phyloP scores from a whole-genome alignment of 805 yeast species.

The Wickerhamiella kurtzmanii region DNA sequence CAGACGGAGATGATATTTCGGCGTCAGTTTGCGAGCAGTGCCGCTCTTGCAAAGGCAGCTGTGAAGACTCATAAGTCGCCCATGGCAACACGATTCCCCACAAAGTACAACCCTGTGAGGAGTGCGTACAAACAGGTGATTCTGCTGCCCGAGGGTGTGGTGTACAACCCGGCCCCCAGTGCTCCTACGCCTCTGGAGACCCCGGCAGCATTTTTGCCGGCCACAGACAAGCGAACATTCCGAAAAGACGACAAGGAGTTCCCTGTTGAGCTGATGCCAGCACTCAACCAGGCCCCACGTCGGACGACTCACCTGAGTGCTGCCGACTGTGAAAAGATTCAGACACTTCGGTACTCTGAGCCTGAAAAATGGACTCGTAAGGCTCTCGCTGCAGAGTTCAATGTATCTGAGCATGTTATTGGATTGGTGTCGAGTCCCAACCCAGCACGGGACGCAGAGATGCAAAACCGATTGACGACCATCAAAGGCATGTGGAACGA shows the following conservation, averaged over 20 bases:
- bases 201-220: constrained; percentile 57
- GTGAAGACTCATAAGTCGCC: constrained; percentile 8
- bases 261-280: constrained; percentile 25
- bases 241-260: constrained; percentile 19
- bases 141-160: constrained; percentile 44
- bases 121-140: constrained; percentile 57
- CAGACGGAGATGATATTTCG: not conserved
- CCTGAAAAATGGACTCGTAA: constrained; percentile 54
- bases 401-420: constrained; percentile 39
- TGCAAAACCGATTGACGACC: constrained; percentile 33
- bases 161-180: constrained; percentile 52
- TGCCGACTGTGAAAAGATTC: constrained; percentile 44
- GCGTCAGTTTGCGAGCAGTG: not conserved
- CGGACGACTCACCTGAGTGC: constrained; percentile 45
- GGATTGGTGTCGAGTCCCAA: constrained; percentile 35
- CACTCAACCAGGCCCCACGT: constrained; percentile 25
- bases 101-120: constrained; percentile 44
- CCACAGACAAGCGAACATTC: constrained; percentile 39
- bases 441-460: constrained; percentile 30
- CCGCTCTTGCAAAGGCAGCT: not conserved
- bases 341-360: constrained; percentile 38
- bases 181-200: constrained; percentile 43
- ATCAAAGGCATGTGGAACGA: constrained; percentile 40
- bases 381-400: constrained; percentile 45
- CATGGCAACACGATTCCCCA: constrained; percentile 31